A percentile compares a stretch with the other conserved stretches of the same genome.
Conservation (phyloP, 148 eudicot genomes). For the Nyssa sinensis region DNA sequence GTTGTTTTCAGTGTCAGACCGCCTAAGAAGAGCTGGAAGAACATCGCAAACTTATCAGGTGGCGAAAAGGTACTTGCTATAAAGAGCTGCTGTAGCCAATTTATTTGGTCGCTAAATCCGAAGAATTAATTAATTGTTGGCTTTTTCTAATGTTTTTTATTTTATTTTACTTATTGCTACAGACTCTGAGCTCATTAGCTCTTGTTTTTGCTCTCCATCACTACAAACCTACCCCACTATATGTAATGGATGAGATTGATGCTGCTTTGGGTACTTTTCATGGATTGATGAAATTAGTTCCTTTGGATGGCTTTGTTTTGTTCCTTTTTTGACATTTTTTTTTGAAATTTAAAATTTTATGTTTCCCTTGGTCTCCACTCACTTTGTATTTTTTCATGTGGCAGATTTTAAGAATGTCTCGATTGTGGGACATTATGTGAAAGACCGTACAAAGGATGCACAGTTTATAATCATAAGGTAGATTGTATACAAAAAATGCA, state of each 20-base stretch:
- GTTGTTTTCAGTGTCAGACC: conserved; percentile 98
- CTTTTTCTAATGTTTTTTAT: neutral
- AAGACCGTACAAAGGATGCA: conserved; percentile 95
- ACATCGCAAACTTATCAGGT: conserved; percentile 93
- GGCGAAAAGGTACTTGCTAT: conserved; percentile 79
- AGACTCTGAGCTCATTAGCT: conserved; percentile 97
- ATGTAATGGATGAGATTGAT: conserved; percentile 98
- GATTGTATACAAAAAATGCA: neutral
- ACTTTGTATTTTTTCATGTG: conserved; percentile 1
- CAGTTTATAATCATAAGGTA: conserved; percentile 96
- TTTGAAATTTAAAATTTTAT: neutral
- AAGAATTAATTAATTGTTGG: neutral
- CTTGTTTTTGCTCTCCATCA: conserved; percentile 97
- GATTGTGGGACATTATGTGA: conserved; percentile 95
- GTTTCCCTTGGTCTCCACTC: neutral
- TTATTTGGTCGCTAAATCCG: neutral
- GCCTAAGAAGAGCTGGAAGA: conserved; percentile 98
- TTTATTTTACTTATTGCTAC: conserved; percentile 17
- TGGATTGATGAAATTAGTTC: neutral
- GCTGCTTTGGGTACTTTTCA: conserved; percentile 81
- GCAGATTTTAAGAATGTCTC: conserved; percentile 97
- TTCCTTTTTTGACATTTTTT: neutral
- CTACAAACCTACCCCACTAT: conserved; percentile 95
- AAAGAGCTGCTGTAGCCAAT: neutral
- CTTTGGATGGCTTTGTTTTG: neutral